A percentile compares a stretch with the other conserved stretches of the same genome.
Evolutionary conservation across 2,329 filamentous ascomycete genomes (phyloP).

Genomic region (Seiridium unicorne): DNA sequence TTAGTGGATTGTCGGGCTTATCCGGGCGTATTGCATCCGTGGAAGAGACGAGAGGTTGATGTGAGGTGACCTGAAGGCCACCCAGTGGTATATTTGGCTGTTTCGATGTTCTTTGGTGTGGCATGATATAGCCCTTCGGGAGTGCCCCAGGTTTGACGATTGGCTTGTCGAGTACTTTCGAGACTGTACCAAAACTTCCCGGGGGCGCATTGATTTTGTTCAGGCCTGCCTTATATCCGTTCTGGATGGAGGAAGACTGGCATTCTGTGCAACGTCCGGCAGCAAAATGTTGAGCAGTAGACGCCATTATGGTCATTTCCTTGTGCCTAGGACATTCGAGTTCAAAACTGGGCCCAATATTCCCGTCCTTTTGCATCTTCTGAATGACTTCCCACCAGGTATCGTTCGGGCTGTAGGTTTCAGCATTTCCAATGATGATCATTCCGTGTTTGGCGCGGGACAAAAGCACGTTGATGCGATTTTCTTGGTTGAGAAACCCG

Average conservation of each 20-base stretch:
- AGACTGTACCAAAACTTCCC: no score
- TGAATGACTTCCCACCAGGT: conserved; percentile 64
- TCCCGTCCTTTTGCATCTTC: conserved; percentile 44
- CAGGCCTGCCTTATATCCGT: conserved; percentile 28
- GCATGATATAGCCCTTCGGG: no score
- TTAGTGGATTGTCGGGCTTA: no score
- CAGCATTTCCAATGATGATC: conserved; percentile 67
- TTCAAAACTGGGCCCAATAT: conserved; percentile 50
- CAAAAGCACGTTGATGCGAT: conserved; percentile 68
- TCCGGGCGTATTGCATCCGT: no score
- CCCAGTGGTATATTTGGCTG: no score
- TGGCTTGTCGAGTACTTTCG: no score
- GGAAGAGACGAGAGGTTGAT: no score
- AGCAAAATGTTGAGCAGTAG: conserved; percentile 54
- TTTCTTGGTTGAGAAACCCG: conserved; percentile 66
- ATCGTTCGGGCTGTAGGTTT: conserved; percentile 51
- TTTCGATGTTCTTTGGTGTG: no score
- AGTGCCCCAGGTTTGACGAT: no score
- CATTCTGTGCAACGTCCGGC: conserved; percentile 59
- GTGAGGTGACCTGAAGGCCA: no score
- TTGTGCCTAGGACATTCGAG: conserved; percentile 62
- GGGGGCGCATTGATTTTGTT: no score
- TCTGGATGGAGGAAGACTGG: background rate
- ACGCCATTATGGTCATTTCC: conserved; percentile 48
- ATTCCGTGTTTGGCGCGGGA: conserved; percentile 68